Conservation (phyloP, 768 basidiomycete species). For the Tylopilus rubrobrunneus region DNA sequence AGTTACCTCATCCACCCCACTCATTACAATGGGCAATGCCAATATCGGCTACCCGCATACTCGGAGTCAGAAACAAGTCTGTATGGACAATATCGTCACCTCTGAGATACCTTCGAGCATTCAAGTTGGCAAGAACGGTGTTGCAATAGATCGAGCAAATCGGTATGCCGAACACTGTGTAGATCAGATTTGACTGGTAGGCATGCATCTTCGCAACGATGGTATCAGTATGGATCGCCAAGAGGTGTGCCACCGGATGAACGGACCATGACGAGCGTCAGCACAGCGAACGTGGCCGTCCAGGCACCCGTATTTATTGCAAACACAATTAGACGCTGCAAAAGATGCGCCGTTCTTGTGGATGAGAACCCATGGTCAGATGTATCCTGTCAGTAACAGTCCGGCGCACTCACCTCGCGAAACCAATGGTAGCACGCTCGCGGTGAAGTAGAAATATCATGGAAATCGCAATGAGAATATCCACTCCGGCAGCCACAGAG, state of each 20-base stretch:
- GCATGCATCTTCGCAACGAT: not conserved
- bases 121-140: not conserved
- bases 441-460: slow-evolving; percentile 4
- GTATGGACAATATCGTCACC: not conserved
- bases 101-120: not conserved
- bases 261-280: slow-evolving; percentile 38
- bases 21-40: no score
- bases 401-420: not conserved
- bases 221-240: not conserved
- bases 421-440: not conserved
- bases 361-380: not conserved
- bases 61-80: no score
- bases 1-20: no score
- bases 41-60: no score
- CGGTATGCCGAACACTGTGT: not conserved
- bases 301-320: slow-evolving; percentile 34
- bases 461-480: slow-evolving; percentile 5
- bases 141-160: not conserved
- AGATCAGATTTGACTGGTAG: not conserved
- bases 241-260: not conserved
- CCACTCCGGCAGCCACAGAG: slow-evolving; percentile 1
- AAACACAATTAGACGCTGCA: slow-evolving; percentile 9
- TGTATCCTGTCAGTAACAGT: not conserved
- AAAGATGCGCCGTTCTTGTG: slow-evolving; percentile 4
- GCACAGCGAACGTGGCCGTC: slow-evolving; percentile 47